Evolutionary conservation across 768 basidiomycete species (phyloP), one percentile per base, ranked within the genome.

Genomic region (Tulasnella sp.): DNA sequence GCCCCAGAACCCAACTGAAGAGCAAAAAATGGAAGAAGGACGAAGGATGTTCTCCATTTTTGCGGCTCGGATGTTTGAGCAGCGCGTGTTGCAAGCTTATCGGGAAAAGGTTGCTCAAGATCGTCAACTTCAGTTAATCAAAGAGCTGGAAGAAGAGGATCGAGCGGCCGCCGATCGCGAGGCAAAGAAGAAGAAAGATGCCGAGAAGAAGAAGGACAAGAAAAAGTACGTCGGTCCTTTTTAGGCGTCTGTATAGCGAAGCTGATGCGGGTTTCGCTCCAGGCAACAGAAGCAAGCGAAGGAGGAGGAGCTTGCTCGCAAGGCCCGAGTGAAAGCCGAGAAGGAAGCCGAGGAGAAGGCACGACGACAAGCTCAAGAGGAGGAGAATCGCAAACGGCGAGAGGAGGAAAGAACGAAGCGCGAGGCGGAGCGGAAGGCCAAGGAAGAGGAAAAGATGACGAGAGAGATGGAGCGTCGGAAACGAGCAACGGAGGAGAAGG

Each of bases 41-140:
- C 95, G 96, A 83, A 89, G 94, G 71, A 99, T 99, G 97, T 99
- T 99, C 86, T 96, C 95, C 79, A 97, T 99, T 84, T 99, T 99
- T 81, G 97, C 97, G 19, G 97, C 97, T 58, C 90, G 97, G 74
- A 97, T 99, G 96, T 99, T 99, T 83, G 97, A 99, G 85, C 97
- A 98, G 84, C 91, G 97, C 31, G 97, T 99, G 49, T 89, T 97
- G 74, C 92, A 95, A 81, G 95, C 97, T 17, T 99, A 97, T 81
- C 92, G 97, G 45, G 97, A 99, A 85, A 91, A 93, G 83, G 94
- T 99, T 22, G 97, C 97, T 15, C 94, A 97, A 82, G 96, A 97
- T 83, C 90, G 95, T 79, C 96, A 98, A 83, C 85, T 92, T 78
- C 96, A 98, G 80, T 87, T 99, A 29, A 86, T 99, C 76, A 90